Conservation (phyloP, 164 flowering plant genomes). For the Kingdonia uniflora region DNA sequence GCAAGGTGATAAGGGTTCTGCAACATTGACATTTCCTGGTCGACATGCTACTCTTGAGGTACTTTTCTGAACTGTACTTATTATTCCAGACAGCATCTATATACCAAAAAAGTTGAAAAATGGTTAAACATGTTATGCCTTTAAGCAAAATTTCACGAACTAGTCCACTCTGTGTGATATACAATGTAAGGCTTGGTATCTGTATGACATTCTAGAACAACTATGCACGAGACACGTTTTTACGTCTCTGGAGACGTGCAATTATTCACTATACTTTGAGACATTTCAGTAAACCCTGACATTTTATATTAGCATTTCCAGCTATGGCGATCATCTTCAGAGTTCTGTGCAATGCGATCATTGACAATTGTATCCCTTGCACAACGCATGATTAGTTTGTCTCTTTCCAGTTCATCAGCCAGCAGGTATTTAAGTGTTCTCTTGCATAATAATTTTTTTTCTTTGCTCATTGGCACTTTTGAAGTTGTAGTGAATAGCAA, state of each 20-base stretch:
- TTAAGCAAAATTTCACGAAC: too few relatives aligned
- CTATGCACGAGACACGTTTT: background rate
- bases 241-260: too few relatives aligned
- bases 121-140: too few relatives aligned
- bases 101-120: too few relatives aligned
- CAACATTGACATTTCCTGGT: constrained; percentile 78
- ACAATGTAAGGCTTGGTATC: too few relatives aligned
- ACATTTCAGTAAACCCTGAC: constrained; percentile 12
- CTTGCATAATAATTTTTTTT: background rate
- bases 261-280: too few relatives aligned
- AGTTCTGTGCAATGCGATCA: constrained; percentile 88
- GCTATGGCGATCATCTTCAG: constrained; percentile 93
- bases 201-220: too few relatives aligned
- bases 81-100: background rate
- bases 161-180: too few relatives aligned
- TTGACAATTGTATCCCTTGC: constrained; percentile 89
- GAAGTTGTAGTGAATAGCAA: background rate
- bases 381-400: constrained; percentile 72
- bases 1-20: constrained; percentile 82
- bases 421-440: constrained; percentile 55
- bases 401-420: constrained; percentile 52
- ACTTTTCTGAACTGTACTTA: constrained; percentile 14
- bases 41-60: constrained; percentile 66
- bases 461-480: background rate
- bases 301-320: constrained; percentile 30